Base-by-base conservation (phyloP, 2,329 filamentous ascomycete species). In the Seiridium cupressi region DNA sequence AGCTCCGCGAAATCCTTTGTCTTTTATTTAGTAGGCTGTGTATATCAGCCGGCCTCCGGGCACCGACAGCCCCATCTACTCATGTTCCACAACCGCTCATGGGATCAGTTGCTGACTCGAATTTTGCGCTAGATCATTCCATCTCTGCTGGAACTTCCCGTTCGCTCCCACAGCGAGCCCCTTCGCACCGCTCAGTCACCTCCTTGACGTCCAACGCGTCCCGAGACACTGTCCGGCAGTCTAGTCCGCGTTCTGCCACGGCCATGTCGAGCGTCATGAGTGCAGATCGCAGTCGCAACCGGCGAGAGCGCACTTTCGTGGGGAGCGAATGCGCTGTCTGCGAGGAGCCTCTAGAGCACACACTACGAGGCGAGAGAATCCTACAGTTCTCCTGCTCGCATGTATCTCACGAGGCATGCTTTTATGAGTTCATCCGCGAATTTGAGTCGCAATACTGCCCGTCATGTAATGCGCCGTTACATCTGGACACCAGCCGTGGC, bases 361-460 rank as follows among this genome's bases (percentile, higher is more conserved):
- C 93, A 3, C 83, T 99, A 51, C 90, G 91, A 55, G 95, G 95
- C 61, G 95, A 99, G 79, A 88, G 93, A 66, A 93, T 99, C 63
- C 81, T 99, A 58, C 95, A 98, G 73, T 95, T 99, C 70, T 96
- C 93, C 5, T 99, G 95, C 76, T 86, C 89, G n/a, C 95, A 99
- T 76, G 94, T 99, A 62, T 93, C 94, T 9, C 95, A 99, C 73
- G 95, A 98, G 75, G 95, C 94, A 42, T 99, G 95, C 77, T 98
- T 99, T 73, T 98, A 98, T 78, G 95, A 99, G 76, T 97, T 96
- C 73, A 96, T 99, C 69, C 91, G 92, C 70, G 94, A 97, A 71
- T 91, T 94, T 61, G 93, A 98, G 67, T 91, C 91, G 57, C 93
- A 98, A 70, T 93, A 92, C 70, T 99, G 95, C 76, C 95, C 95